Conservation (phyloP, 1,139 yeast genomes). For the Sugiyamaella novakii region DNA sequence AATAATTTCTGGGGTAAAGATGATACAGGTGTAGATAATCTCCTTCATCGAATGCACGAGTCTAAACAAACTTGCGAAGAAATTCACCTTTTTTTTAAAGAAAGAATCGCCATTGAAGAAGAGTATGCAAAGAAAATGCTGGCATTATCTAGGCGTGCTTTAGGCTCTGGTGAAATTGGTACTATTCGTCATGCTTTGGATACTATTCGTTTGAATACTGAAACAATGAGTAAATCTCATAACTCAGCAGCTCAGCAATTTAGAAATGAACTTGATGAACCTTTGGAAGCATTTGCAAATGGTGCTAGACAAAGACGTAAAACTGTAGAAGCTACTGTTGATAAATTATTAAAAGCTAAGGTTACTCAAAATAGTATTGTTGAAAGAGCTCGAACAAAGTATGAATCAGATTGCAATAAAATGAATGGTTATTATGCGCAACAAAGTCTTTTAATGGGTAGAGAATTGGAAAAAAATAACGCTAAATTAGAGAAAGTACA, state of each 20-base stretch:
- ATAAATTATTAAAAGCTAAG: slow-evolving; percentile 48
- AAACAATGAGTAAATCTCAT: slow-evolving; percentile 53
- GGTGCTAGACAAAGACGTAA: slow-evolving; percentile 51
- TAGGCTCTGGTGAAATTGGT: slow-evolving; percentile 65
- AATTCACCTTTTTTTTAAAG: slow-evolving; percentile 47
- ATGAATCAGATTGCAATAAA: slow-evolving; percentile 60
- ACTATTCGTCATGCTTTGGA: slow-evolving; percentile 62
- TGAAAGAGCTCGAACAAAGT: slow-evolving; percentile 52
- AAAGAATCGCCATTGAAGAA: slow-evolving; percentile 62
- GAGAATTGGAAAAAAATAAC: slow-evolving; percentile 69
- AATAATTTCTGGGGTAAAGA: slow-evolving; percentile 58
- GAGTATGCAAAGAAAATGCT: slow-evolving; percentile 64
- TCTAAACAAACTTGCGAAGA: slow-evolving; percentile 54
- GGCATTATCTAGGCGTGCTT: slow-evolving; percentile 52
- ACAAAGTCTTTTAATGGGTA: slow-evolving; percentile 75
- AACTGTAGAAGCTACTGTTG: slow-evolving; percentile 50
- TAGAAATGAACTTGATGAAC: slow-evolving; percentile 47
- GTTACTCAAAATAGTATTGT: slow-evolving; percentile 44
- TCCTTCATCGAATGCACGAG: slow-evolving; percentile 53
- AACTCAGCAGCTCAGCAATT: slow-evolving; percentile 50
- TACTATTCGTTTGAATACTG: slow-evolving; percentile 58
- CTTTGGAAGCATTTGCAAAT: slow-evolving; percentile 47
- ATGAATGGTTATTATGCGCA: slow-evolving; percentile 62
- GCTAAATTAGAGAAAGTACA: slow-evolving; percentile 61
- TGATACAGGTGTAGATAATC: slow-evolving; percentile 52